Base-by-base conservation (phyloP, 2,329 filamentous ascomycete genomes). In the Neonectria faginata region DNA sequence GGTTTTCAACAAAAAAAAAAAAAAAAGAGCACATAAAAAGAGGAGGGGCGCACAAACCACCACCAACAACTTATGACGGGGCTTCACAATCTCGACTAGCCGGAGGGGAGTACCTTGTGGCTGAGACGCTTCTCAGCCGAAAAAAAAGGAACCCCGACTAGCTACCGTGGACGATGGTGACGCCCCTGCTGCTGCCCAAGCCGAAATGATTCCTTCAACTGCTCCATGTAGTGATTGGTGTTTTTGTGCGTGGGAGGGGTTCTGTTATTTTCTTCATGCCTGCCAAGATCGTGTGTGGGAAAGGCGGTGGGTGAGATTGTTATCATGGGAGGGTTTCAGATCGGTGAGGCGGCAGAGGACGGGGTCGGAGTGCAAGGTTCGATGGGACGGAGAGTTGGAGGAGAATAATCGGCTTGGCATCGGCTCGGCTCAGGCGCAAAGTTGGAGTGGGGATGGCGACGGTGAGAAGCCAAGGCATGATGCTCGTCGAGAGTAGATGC, bases 11-110 rank as follows among this genome's bases (percentile, higher is more conserved):
- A 68, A 72, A 70, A 22, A 22, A 3, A 22, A 22, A 3, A 22
- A 68, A 70, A 63, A 66, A 72, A 62, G 68, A 69, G 57, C 64
- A 71, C 69, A 72, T 71, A 66, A 69, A 69, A 68, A 69, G 58
- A 68, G 25, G 25, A 60, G 55, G 59, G 61, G 60, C 59, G 48
- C 57, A 55, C 56, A 39, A 44, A 57, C 65, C 65, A 59, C 59
- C 60, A 57, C 60, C 58, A 66, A 61, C 51, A 65, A 64, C 53
- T 20, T 48, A 62, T 55, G 54, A 48, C 57, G 42, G 29, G 47
- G 52, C 53, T 44, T 59, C 57, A 41, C 64, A 52, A 52, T 53
- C 29, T 60, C 52, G 67, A 33, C 20, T 20, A 20, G 29, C 48
- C 44, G 39, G 60, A 48, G n/a, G 39, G 25, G 57, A 48, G 27